phyloP scores from a whole-genome alignment of 164 flowering plant genomes.

The Sextonia rubra region DNA sequence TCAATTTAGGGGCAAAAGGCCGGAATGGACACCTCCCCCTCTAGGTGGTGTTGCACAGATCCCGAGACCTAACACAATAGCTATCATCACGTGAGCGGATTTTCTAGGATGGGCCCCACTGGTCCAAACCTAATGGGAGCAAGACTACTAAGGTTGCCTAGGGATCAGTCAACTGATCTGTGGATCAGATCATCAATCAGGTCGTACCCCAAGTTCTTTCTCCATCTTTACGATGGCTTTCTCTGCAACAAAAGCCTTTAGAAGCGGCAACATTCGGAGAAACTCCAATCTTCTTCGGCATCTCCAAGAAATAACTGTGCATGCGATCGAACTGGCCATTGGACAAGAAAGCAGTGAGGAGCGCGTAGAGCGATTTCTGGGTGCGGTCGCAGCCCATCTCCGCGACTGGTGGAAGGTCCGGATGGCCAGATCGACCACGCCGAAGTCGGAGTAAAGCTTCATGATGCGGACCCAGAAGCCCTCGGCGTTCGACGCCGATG shows the following conservation, averaged over 20 bases:
- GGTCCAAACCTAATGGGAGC: no score
- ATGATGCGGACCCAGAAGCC: slow-evolving; percentile 35
- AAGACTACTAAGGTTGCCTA: no score
- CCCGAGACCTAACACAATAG: no score
- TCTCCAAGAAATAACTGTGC: slow-evolving; percentile 8
- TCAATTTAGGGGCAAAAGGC: no score
- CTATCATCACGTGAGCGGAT: no score
- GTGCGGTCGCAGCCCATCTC: slow-evolving; percentile 15
- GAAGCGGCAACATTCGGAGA: slow-evolving; percentile 7
- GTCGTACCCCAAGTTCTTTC: slow-evolving; percentile 12
- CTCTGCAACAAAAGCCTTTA: slow-evolving; percentile 21
- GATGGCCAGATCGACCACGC: slow-evolving; percentile 27
- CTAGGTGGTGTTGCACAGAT: no score
- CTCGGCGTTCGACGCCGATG: slow-evolving; percentile 14
- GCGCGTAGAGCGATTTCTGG: slow-evolving; percentile 27
- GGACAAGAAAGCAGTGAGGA: slow-evolving; percentile 15
- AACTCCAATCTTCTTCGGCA: slow-evolving; percentile 15
- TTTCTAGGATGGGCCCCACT: no score
- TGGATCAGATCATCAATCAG: no score
- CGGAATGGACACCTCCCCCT: no score
- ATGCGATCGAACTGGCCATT: slow-evolving; percentile 15
- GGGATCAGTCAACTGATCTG: no score
- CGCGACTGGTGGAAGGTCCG: slow-evolving; percentile 22
- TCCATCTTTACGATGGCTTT: slow-evolving; percentile 28
- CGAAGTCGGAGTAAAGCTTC: slow-evolving; percentile 24